A percentile compares a stretch with the other conserved stretches of the same genome.
Conservation (phyloP, 2,329 filamentous ascomycete genomes). For the Parastagonospora nodorum region DNA sequence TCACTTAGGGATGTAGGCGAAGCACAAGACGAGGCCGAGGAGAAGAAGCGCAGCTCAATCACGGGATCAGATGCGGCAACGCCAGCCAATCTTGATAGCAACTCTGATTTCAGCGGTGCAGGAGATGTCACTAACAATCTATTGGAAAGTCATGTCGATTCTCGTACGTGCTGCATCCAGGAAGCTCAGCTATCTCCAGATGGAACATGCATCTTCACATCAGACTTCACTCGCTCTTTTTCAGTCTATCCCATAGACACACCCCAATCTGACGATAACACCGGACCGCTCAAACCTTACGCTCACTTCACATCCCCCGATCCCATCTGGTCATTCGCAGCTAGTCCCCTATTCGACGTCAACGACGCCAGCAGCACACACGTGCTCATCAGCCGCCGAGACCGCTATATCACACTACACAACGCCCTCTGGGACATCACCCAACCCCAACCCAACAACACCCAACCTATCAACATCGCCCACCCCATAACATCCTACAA, state of each 20-base stretch:
- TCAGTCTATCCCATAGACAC: conserved; percentile 51
- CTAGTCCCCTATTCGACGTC: conserved; percentile 61
- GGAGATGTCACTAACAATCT: not conserved
- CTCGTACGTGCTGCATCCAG: conserved; percentile 32
- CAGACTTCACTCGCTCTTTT: conserved; percentile 59
- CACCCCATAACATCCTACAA: conserved; percentile 57
- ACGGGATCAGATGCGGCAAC: conserved; percentile 2
- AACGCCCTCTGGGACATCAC: conserved; percentile 56
- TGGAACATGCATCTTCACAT: conserved; percentile 62
- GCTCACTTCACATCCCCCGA: conserved; percentile 53
- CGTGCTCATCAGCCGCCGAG: conserved; percentile 57
- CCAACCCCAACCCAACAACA: conserved; percentile 2
- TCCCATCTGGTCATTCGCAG: conserved; percentile 58
- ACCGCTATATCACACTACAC: conserved; percentile 61
- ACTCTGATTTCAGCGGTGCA: not conserved
- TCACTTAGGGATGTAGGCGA: too few relatives aligned
- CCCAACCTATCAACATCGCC: conserved; percentile 28
- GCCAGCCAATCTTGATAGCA: not conserved
- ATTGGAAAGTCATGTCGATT: not conserved
- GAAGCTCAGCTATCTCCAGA: conserved; percentile 51
- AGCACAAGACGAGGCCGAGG: too few relatives aligned
- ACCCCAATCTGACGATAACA: conserved; percentile 7
- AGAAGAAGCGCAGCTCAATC: too few relatives aligned
- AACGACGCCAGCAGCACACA: conserved; percentile 56
- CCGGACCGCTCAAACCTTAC: conserved; percentile 50